Evolutionary conservation across 768 basidiomycete species (phyloP).

Genomic region (Trametes villosa): DNA sequence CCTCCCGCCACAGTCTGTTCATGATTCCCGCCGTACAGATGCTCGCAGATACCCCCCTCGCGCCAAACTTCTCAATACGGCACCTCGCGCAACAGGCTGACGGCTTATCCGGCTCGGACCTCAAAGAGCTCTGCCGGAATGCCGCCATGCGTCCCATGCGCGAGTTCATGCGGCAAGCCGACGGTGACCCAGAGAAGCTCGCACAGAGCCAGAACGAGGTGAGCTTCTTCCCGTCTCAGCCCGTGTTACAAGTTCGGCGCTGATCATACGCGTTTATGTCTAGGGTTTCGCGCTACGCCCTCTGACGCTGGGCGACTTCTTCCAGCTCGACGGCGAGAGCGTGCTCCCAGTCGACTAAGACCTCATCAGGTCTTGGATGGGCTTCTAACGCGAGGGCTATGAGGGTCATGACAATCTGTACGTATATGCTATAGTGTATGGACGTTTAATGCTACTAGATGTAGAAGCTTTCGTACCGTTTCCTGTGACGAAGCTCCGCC

Average conservation of each 20-base stretch:
- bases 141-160: slow-evolving; percentile 94
- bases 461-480: background rate
- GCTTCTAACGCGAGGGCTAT: background rate
- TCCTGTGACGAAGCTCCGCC: too few relatives aligned
- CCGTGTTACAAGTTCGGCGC: background rate
- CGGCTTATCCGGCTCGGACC: slow-evolving; percentile 86
- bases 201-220: slow-evolving; percentile 50
- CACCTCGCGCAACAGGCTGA: slow-evolving; percentile 69
- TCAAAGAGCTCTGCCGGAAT: slow-evolving; percentile 89
- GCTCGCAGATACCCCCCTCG: slow-evolving; percentile 76
- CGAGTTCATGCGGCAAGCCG: slow-evolving; percentile 70
- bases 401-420: slow-evolving; percentile 5
- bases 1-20: background rate
- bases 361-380: background rate
- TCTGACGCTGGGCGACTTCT: slow-evolving; percentile 72
- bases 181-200: slow-evolving; percentile 53
- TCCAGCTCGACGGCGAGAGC: slow-evolving; percentile 41
- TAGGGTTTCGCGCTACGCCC: slow-evolving; percentile 83
- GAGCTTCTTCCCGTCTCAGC: slow-evolving; percentile 23
- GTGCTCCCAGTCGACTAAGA: slow-evolving; percentile 22
- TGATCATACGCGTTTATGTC: background rate
- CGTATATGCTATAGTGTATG: slow-evolving; percentile 11
- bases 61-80: slow-evolving; percentile 62
- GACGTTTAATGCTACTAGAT: slow-evolving; percentile 7
- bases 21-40: slow-evolving; percentile 54